Base-by-base conservation (phyloP, 257 asterid genomes). In the Anisodus acutangulus region DNA sequence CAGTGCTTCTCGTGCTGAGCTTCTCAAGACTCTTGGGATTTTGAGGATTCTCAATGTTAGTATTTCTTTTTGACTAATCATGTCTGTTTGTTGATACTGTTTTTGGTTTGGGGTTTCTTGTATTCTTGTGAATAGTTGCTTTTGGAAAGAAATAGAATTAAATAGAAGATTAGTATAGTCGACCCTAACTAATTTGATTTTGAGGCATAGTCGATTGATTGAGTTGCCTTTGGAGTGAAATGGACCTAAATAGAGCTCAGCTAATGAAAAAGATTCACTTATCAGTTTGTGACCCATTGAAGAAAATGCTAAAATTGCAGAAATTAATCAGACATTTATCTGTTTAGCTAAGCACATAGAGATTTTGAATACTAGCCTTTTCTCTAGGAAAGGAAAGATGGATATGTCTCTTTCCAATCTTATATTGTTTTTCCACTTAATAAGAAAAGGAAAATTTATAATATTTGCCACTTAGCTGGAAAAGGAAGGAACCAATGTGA, bases 1-100 rank as follows among this genome's bases (percentile, higher is more conserved):
- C 81, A 93, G 94, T 88, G 98, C 99, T 35, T 92, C 99, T 17
- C 96, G 99, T 4, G 95, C 97, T 2, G 98, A 95, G 85, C 96
- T 95, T 82, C 97, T 95, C 87, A 95, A 94, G 90, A 91, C 97
- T 55, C 97, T 91, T 86, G 99, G 99, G 87, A 95, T 95, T 88
- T 91, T 98, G 62, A 91, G 95, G 16, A 91, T 95, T 63, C 98
- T 95, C 87, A 95, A 95, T 88, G 99, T 95, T 66, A 91, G 84
- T 83, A 54, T 2, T 39, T 8, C n/a, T n/a, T 57, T 67, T 0
- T 8, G 3, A 12, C 12, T 3, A 16, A 69, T 69, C 15, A 35
- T 15, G 3, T 69, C 3, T 15, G 0, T 69, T 7, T 59, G 62
- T 22, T 63, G 8, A 22, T 22, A 2, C 6, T 62, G 37, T 11